Base-by-base conservation (phyloP, 2,329 filamentous ascomycete genomes). In the Rasamsonia emersonii region DNA sequence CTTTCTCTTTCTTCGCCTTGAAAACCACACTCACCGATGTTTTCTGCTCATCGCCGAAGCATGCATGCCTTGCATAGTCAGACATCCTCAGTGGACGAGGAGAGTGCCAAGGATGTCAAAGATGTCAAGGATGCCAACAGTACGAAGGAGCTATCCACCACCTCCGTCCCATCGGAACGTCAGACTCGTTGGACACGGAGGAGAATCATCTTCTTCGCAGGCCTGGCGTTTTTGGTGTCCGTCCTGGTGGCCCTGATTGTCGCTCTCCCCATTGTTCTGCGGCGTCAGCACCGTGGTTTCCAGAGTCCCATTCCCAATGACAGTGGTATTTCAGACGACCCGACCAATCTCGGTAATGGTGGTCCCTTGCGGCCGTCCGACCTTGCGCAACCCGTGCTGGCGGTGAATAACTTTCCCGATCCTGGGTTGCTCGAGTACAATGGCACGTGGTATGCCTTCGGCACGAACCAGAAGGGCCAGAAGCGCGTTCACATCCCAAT, bases 401-500 rank as follows among this genome's bases (percentile, higher is more conserved):
- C 40, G 3, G 13, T 50, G n/a, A 32, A 47, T 11, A 42, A 53
- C 29, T 55, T 55, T 28, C 50, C 51, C 1, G 51, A 54, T 35
- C 53, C 53, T 14, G 49, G 49, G 15, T 39, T 50, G 15, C 32
- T 51, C 21, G 41, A 48, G 25, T 41, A 51, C 21, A 53, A 56
- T 30, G 51, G 47, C 8, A 58, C 53, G 17, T 58, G 51, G 45
- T 54, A 53, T 38, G 53, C 55, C 10, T 53, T 46, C 30, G 57
- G 50, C 5, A 54, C 50, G 18, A 49, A 51, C 21, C 41, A 45
- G 4, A 32, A 31, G 5, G 41, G 35, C 16, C 36, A 42, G 25
- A 39, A 41, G n/a, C 11, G 24, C 4, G 37, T 44, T 9, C 59
- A 74, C 39, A 59, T 78, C 7, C 74, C 75, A 34, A 60, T 71